Conservation (phyloP, 192 early-diverging fungal species). For the Linderina pennispora region DNA sequence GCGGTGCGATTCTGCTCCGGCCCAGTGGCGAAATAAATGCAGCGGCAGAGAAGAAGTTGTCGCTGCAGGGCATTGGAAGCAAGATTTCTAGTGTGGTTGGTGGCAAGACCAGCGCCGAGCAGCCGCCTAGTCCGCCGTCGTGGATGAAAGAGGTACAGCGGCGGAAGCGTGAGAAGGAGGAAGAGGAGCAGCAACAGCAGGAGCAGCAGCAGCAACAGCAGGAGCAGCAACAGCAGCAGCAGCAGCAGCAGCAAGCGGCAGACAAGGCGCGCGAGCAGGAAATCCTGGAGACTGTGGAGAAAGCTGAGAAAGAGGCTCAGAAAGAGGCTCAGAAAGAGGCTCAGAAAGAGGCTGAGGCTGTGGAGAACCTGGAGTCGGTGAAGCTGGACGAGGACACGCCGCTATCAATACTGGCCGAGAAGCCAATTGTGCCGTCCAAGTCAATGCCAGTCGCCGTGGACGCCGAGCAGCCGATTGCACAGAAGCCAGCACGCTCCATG, state of each 20-base stretch:
- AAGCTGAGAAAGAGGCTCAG: neutral
- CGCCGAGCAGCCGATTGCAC: too few species aligned
- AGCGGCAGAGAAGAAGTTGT: constrained; percentile 5
- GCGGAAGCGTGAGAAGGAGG: constrained; percentile 29
- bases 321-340: neutral
- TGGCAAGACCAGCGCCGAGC: neutral
- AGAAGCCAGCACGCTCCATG: constrained; percentile 37
- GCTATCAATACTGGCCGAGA: constrained; percentile 14
- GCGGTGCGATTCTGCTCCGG: constrained; percentile 29
- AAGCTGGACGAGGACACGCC: constrained; percentile 13
- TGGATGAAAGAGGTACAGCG: constrained; percentile 47
- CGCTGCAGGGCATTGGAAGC: constrained; percentile 38
- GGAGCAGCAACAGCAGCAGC: constrained; percentile 8
- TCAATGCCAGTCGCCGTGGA: too few species aligned
- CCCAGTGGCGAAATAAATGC: constrained; percentile 29
- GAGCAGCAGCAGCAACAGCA: neutral
- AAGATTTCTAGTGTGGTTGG: constrained; percentile 8
- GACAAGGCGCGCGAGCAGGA: too few species aligned
- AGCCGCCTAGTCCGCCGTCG: constrained; percentile 8
- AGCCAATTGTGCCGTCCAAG: neutral
- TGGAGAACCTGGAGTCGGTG: neutral
- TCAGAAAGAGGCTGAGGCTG: neutral
- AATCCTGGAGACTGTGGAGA: too few species aligned
- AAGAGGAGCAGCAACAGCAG: constrained; percentile 17
- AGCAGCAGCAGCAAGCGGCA: constrained; percentile 1